Percentiles rank a stretch among this genome's conserved stretches.
Conservation (phyloP, 2,329 filamentous ascomycete genomes). For the Ceratocystis papillata region DNA sequence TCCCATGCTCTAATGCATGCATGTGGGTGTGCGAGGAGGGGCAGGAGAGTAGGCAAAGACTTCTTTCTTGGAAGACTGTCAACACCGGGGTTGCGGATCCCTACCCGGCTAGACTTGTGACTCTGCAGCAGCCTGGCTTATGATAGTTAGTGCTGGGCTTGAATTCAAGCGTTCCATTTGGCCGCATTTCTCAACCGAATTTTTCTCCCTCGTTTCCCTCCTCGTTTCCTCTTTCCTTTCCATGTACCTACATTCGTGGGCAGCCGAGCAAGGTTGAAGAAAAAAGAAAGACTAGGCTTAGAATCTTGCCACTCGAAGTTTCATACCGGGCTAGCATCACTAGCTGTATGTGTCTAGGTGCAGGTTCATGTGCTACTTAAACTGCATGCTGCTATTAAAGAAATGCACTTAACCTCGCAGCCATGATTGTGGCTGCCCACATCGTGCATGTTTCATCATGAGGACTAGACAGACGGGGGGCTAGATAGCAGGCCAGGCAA, state of each 20-base stretch:
- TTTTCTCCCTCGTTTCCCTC: not conserved
- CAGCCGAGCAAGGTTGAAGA: not conserved
- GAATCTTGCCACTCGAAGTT: not conserved
- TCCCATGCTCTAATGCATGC: too few relatives aligned
- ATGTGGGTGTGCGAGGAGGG: too few relatives aligned
- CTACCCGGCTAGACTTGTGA: too few relatives aligned
- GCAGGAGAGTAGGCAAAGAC: too few relatives aligned
- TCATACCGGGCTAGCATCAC: not conserved
- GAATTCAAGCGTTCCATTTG: not conserved
- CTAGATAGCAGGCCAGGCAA: too few relatives aligned
- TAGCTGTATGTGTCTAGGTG: not conserved
- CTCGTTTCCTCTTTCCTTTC: not conserved
- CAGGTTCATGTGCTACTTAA: not conserved
- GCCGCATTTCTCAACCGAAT: not conserved
- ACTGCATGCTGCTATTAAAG: not conserved
- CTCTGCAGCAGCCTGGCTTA: too few relatives aligned
- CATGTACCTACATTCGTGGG: not conserved
- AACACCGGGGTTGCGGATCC: too few relatives aligned
- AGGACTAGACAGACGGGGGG: too few relatives aligned
- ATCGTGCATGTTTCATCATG: not conserved
- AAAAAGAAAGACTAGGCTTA: not conserved
- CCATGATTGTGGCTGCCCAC: not conserved
- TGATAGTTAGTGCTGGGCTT: not conserved
- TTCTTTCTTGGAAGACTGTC: too few relatives aligned
- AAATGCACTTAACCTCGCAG: not conserved